Base-by-base conservation (phyloP, 2,329 filamentous ascomycete species). In the Huntiella bhutanensis region DNA sequence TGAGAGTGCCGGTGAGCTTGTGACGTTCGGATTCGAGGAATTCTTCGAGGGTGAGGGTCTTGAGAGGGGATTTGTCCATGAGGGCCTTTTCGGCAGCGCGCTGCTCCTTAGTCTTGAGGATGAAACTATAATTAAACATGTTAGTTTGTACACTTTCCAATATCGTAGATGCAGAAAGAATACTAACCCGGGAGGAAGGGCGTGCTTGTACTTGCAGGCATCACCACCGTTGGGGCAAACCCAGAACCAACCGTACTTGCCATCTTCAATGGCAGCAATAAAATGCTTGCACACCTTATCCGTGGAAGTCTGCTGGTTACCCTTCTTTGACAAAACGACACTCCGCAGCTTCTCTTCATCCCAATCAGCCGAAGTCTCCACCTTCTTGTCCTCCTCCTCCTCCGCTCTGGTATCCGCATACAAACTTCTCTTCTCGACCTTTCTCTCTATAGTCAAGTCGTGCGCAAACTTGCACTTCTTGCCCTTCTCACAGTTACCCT, bases 201-300 rank as follows among this genome's bases (percentile, higher is more conserved):
- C 86, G 63, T 98, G 91, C 65, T 82, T 87, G 61, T 98, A 98
- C 80, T 91, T 96, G 81, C 91, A 98, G 64, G 94, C 84, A 60
- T 98, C 82, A 52, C 83, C 88, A 53, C 86, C 87, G 58, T 96
- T 96, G 41, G 91, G 91, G 72, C 91, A 98, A 50, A 77, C 71
- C 91, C 91, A 98, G 66, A 98, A 96, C 91, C 91, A 98, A 52
- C 91, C 91, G 57, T 98, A 98, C 64, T 96, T 98, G 57, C 86
- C 83, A 59, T 98, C 91, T 65, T 98, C 91, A 52, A 98, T 91
- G 19, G 91, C 91, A 54, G 87, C 80, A 60, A 96, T 91, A 61
- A 98, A 98, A 69, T 68, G 94, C 65, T 96, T 98, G 83, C 91
- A 98, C 54, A 98, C 91, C 66, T 96, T 98, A 60, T 98, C 91